Conservation (phyloP, 2,329 filamentous ascomycete species). For the Claviceps purpurea region DNA sequence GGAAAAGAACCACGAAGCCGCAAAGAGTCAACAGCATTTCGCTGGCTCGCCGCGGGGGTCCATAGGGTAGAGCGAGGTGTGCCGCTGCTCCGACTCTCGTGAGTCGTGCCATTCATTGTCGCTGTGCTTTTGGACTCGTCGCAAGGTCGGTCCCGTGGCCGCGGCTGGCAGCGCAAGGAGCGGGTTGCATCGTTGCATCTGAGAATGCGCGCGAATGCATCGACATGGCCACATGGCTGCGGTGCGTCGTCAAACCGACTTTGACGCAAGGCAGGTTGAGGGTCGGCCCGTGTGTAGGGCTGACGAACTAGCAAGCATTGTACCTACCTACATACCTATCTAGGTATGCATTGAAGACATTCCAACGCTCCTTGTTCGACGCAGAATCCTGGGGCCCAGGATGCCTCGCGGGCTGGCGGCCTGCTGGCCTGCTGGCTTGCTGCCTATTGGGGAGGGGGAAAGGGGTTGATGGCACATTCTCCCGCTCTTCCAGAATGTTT, state of each 20-base stretch:
- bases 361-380: slow-evolving; percentile 5
- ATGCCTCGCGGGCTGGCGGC: neutral
- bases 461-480: neutral
- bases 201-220: neutral
- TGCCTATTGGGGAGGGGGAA: too few relatives aligned
- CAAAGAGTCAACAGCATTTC: neutral
- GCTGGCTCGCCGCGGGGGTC: neutral
- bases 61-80: neutral
- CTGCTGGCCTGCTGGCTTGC: neutral
- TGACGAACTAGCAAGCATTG: slow-evolving; percentile 3
- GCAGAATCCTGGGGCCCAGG: slow-evolving; percentile 4
- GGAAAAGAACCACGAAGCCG: neutral
- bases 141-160: neutral
- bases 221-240: slow-evolving; percentile 1
- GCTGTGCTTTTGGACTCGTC: neutral
- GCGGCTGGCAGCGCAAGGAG: neutral
- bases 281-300: slow-evolving; percentile 7
- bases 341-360: slow-evolving; percentile 5
- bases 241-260: slow-evolving; percentile 2
- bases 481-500: slow-evolving; percentile 5
- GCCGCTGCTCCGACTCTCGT: neutral
- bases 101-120: too few relatives aligned
- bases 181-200: neutral
- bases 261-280: slow-evolving; percentile 3
- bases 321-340: too few relatives aligned